Percentiles rank a stretch among this genome's conserved stretches.
Conservation (phyloP, 441 rosid genomes). For the Mallotus japonicus region DNA sequence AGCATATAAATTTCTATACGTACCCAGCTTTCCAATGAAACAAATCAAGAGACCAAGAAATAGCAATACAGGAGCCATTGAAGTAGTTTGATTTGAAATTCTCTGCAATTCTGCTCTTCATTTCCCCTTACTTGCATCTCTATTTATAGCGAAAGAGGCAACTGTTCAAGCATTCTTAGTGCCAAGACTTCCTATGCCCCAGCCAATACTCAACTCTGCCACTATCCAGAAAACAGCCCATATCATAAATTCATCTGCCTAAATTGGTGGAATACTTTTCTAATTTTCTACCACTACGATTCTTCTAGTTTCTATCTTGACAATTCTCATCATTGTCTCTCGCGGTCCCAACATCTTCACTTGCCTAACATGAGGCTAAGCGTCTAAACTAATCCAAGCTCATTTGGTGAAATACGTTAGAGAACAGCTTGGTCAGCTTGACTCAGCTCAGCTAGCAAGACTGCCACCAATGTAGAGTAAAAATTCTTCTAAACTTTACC, state of each 20-base stretch:
- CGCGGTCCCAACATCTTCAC: constrained; percentile 1
- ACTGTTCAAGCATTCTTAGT: neutral
- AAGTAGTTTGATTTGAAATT: neutral
- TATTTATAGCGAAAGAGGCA: neutral
- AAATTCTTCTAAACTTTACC: too few relatives aligned
- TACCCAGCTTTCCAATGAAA: constrained; percentile 8
- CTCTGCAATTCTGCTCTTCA: neutral
- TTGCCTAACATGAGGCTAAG: neutral
- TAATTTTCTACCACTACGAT: too few relatives aligned
- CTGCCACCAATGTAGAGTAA: too few relatives aligned
- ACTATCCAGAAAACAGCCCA: neutral
- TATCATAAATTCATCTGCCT: neutral
- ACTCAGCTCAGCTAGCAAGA: too few relatives aligned
- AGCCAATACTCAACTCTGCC: neutral
- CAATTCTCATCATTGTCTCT: neutral
- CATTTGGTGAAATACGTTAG: neutral
- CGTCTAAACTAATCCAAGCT: neutral
- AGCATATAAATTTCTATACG: neutral
- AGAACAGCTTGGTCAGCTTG: neutral
- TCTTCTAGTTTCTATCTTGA: neutral
- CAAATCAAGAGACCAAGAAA: constrained; percentile 11
- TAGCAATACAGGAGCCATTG: constrained; percentile 13
- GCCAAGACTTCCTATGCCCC: neutral
- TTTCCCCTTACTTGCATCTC: neutral
- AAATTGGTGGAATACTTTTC: neutral